phyloP scores from a whole-genome alignment of 441 rosid genomes.

The Populus trichocarpa region DNA sequence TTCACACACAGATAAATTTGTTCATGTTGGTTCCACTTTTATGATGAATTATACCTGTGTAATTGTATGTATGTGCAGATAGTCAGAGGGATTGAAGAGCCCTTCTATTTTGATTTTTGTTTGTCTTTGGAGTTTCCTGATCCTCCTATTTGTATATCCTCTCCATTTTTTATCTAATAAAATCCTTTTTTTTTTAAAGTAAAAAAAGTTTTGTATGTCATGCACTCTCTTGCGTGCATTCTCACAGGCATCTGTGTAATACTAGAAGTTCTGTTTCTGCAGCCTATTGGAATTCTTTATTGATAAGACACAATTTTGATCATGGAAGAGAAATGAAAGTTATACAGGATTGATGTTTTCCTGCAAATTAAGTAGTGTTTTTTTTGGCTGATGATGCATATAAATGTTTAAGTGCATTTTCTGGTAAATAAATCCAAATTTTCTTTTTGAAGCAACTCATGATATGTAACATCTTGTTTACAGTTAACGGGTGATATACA shows the following conservation, averaged over 20 bases:
- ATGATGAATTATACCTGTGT: background rate
- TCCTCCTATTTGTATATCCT: background rate
- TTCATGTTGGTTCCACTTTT: background rate
- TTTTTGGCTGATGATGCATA: background rate
- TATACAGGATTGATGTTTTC: background rate
- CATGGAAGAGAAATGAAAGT: background rate
- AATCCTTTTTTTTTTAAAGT: background rate
- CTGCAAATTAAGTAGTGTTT: background rate
- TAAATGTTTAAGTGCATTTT: background rate
- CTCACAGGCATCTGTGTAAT: background rate
- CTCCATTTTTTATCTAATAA: background rate
- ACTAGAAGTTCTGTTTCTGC: background rate
- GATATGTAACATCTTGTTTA: slow-evolving; percentile 2
- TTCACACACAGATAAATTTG: background rate
- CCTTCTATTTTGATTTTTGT: too few relatives aligned
- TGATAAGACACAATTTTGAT: background rate
- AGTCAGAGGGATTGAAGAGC: background rate
- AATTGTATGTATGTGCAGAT: background rate
- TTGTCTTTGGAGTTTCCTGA: background rate
- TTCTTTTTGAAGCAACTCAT: background rate
- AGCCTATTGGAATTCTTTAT: background rate
- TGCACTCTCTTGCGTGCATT: background rate
- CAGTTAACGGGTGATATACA: slow-evolving; percentile 88
- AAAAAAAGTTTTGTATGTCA: background rate
- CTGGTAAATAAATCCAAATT: background rate